Evolutionary conservation across 208 protist genomes (phyloP), one percentile per base, ranked within the genome.

Genomic region (Novymonas esmeraldas): DNA sequence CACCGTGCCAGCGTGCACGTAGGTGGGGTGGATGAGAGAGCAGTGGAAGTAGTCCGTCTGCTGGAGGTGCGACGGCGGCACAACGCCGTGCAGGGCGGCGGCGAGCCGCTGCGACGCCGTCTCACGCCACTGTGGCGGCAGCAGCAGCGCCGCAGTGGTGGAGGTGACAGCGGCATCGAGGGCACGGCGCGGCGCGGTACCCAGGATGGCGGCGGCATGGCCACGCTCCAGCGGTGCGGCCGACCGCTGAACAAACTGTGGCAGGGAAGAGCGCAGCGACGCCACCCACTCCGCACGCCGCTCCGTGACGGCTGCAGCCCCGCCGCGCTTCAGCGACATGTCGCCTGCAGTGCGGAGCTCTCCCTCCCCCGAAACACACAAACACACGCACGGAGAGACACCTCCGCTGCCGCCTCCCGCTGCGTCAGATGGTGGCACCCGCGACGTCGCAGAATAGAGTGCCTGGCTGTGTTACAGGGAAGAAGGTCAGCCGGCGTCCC

Each of bases 1-100:
- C 28, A 61, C 28, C 14, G 69, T 60, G 9, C 42, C 4, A 2
- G 55, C 24, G 6, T 51, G 63, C 6, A 89, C 69, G 58, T 84
- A 93, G 39, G 79, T 89, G 6, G 90, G 90, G 46, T 95, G 90
- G 20, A 95, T 77, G 18, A 95, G 70, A 0, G 87, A 70, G 65
- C 85, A 89, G 26, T 89, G 63, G 74, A 94, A 92, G 42, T 78
- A 76, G 57, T 95, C 90, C 13, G 55, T 80, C 41, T 55, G 26
- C 0, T 41, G 41, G 22, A 88, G 20, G 20, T 63, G 49, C 28
- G 64, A 49, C 22, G 22, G 52, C 34, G 77, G 64, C 26, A 92
- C 76, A 13, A 95, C 51, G n/a, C 72, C 84, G 20, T 77, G 62
- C 28, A 84, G 71, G 6, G 79, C 68, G 14, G 38, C 29, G 29